Evolutionary conservation across 2,329 filamentous ascomycete species (phyloP).

Genomic region (Cladophialophora psammophila): DNA sequence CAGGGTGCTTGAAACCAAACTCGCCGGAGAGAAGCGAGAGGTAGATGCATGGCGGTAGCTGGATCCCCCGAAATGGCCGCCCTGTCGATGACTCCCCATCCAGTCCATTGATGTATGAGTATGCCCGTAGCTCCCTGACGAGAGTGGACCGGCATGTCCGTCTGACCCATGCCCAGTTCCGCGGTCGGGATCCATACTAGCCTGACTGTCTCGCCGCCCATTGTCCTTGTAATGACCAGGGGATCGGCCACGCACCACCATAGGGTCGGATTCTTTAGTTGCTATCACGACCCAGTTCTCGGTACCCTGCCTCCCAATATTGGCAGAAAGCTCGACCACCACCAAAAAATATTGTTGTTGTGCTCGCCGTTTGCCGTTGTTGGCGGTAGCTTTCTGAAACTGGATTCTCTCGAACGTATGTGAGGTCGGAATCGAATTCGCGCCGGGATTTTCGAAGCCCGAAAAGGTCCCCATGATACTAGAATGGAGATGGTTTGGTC

Average conservation of each 20-base stretch:
- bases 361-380: conserved; percentile 88
- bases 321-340: conserved; percentile 82
- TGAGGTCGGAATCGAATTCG: conserved; percentile 48
- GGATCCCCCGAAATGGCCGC: conserved; percentile 32
- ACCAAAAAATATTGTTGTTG: conserved; percentile 93
- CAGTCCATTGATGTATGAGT: conserved; percentile 28
- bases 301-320: conserved; percentile 59
- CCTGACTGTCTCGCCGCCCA: conserved; percentile 71
- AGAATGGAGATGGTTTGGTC: conserved; percentile 25
- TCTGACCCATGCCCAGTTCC: conserved; percentile 60
- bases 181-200: conserved; percentile 73
- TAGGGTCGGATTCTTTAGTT: conserved; percentile 75
- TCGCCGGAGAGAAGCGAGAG: conserved; percentile 30
- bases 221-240: conserved; percentile 78
- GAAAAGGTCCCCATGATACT: conserved; percentile 28
- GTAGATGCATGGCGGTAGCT: conserved; percentile 33
- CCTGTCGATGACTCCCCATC: conserved; percentile 31
- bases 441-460: conserved; percentile 42
- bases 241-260: conserved; percentile 85
- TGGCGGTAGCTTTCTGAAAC: conserved; percentile 92
- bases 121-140: conserved; percentile 18
- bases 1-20: conserved; percentile 29
- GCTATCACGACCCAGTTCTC: conserved; percentile 75
- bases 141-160: conserved; percentile 32
- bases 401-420: conserved; percentile 86